These are phyloP conservation scores for Talaromyces sp. DNA, from an alignment of 2,329 filamentous ascomycete genomes.

Conservation along the genomic window DNA sequence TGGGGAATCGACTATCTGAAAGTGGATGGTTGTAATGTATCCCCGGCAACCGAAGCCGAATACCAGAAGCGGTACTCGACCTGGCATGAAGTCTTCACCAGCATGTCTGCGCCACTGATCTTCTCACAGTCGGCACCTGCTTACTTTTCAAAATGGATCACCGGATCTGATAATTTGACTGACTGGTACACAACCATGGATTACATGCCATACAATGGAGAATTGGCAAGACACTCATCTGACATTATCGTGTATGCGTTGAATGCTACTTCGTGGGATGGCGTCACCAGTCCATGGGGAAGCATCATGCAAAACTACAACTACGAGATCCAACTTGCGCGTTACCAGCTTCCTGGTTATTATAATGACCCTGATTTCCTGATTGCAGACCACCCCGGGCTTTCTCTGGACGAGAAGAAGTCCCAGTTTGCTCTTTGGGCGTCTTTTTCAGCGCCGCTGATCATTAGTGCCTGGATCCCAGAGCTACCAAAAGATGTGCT, in stretches of 20 bases:
- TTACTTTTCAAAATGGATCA: constrained; percentile 38
- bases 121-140: constrained; percentile 51
- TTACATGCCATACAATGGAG: constrained; percentile 43
- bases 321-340: constrained; percentile 44
- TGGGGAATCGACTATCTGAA: constrained; percentile 54
- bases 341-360: constrained; percentile 47
- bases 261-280: constrained; percentile 27
- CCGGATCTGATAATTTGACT: constrained; percentile 36
- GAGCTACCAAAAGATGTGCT: constrained; percentile 36
- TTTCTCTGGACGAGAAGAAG: constrained; percentile 46
- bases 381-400: constrained; percentile 50
- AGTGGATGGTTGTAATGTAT: constrained; percentile 46
- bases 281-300: constrained; percentile 42
- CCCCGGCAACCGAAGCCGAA: constrained; percentile 26
- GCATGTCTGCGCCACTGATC: constrained; percentile 39
- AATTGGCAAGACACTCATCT: constrained; percentile 48
- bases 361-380: constrained; percentile 53
- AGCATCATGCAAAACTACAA: constrained; percentile 52
- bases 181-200: constrained; percentile 50
- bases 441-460: constrained; percentile 49
- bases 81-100: constrained; percentile 46
- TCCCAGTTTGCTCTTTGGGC: constrained; percentile 55
- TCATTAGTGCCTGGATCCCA: constrained; percentile 50
- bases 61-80: constrained; percentile 37
- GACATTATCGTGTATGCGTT: constrained; percentile 46